Evolutionary conservation across 2,329 filamentous ascomycete genomes (phyloP), one percentile per base, ranked within the genome.

Genomic region (Colletotrichum musicola): DNA sequence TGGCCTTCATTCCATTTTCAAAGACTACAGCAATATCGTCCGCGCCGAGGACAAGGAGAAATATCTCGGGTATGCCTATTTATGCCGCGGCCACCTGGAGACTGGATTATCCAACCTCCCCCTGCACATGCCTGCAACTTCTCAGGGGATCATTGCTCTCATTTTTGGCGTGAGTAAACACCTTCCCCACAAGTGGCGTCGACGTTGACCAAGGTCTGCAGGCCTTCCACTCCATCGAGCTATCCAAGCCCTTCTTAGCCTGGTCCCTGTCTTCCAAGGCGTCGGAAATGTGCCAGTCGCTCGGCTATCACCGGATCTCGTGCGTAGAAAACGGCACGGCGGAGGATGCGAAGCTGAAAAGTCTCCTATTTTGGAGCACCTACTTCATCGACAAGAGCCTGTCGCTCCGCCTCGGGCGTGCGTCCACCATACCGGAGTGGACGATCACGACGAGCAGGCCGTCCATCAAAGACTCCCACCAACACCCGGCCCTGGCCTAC

Each of bases 311-410:
- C 57, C 69, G 76, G n/a, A 44, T 72, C 40, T 71, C 74, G 14
- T 10, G 9, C 27, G 27, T 9, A 7, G 76, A 74, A 71, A 72
- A 70, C 18, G 53, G 74, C 53, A 75, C 75, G 62, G 62, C 58
- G 14, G 70, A 75, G 1, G 71, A 74, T 13, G 74, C 72, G 35
- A 73, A 74, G 1, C 69, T 75, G 72, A 81, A 80, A 71, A 78
- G 74, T 2, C 70, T 81, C 3, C 72, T 89, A 6, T 90, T 90
- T 73, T 90, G 88, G 88, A 81, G 78, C 40, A 77, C 85, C 0
- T 90, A 89, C 71, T 82, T 85, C 54, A 76, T 89, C 18, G 84
- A 89, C 68, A 88, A 86, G 64, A 82, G 82, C 20, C 78, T 89
- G 18, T 85, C 86, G 0, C 80, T 90, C 3, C 82, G 86, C 3